Evolutionary conservation across 129 eudicot genomes (phyloP).

Genomic region (Lactuca sativa): DNA sequence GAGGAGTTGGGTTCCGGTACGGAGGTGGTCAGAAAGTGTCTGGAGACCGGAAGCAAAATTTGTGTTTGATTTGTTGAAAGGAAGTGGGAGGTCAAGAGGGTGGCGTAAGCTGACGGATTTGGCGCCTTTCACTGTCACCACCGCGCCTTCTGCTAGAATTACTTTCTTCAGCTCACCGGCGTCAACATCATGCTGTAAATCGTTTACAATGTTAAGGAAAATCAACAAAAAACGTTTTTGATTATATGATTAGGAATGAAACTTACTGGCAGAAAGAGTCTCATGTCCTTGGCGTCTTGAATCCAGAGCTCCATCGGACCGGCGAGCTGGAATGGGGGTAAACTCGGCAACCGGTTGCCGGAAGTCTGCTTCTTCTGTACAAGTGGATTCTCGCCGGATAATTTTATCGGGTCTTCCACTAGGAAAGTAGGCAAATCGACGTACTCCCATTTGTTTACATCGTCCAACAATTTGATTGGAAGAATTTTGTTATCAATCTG

Average conservation of each 20-base stretch:
- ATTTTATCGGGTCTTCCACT: slow-evolving; percentile 3
- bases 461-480: slow-evolving; percentile 24
- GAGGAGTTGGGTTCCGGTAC: slow-evolving; percentile 47
- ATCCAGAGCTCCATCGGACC: slow-evolving; percentile 90
- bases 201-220: not conserved
- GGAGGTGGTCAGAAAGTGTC: slow-evolving; percentile 55
- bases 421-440: slow-evolving; percentile 21
- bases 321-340: slow-evolving; percentile 77
- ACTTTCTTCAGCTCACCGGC: slow-evolving; percentile 76
- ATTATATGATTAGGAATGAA: not conserved
- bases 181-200: slow-evolving; percentile 69
- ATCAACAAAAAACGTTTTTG: not conserved
- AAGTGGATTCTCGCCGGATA: slow-evolving; percentile 42
- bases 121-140: slow-evolving; percentile 80
- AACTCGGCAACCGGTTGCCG: slow-evolving; percentile 42
- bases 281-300: slow-evolving; percentile 73
- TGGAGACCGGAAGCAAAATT: slow-evolving; percentile 65
- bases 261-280: slow-evolving; percentile 47
- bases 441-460: slow-evolving; percentile 22
- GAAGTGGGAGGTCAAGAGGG: slow-evolving; percentile 71
- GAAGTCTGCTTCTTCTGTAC: slow-evolving; percentile 31
- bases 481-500: slow-evolving; percentile 14
- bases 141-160: slow-evolving; percentile 75
- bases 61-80: slow-evolving; percentile 44
- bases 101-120: slow-evolving; percentile 71